phyloP scores from a whole-genome alignment of 2,329 filamentous ascomycete genomes.

The Ophiocordyceps sinensis region DNA sequence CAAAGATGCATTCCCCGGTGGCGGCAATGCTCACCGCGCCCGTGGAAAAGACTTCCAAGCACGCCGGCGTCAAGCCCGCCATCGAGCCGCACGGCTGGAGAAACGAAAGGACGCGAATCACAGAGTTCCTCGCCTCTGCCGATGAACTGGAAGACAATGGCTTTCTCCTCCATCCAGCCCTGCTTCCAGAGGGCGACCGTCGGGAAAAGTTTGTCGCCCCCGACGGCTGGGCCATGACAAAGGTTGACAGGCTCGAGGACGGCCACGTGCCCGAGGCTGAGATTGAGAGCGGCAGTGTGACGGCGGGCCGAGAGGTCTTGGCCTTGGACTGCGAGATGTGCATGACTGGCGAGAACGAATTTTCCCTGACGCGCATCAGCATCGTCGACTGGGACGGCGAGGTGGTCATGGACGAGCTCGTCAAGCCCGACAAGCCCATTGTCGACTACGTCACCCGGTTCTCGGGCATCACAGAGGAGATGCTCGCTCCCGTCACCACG shows the following conservation, averaged over 20 bases:
- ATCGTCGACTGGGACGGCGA: conserved; percentile 75
- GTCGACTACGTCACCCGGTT: conserved; percentile 82
- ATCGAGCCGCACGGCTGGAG: conserved; percentile 52
- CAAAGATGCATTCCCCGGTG: conserved; percentile 74
- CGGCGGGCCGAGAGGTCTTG: conserved; percentile 63
- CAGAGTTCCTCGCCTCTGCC: conserved; percentile 56
- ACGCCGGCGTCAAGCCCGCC: conserved; percentile 42
- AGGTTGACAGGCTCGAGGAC: conserved; percentile 50
- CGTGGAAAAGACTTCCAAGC: conserved; percentile 47
- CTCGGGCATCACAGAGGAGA: conserved; percentile 82
- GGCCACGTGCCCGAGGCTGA: conserved; percentile 53
- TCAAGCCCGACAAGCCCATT: conserved; percentile 80
- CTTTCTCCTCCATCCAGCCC: conserved; percentile 69
- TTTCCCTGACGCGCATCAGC: conserved; percentile 79
- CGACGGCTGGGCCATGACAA: conserved; percentile 72
- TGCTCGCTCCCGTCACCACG: conserved; percentile 72
- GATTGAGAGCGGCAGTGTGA: conserved; percentile 69
- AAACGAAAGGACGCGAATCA: conserved; percentile 68
- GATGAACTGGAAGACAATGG: conserved; percentile 72
- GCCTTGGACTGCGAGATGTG: conserved; percentile 98
- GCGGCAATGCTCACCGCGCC: conserved; percentile 68
- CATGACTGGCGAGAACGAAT: conserved; percentile 64
- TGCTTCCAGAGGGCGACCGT: conserved; percentile 45
- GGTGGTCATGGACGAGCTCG: conserved; percentile 74
- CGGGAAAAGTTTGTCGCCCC: conserved; percentile 38